phyloP scores from a whole-genome alignment of 2,329 filamentous ascomycete species.

The Cadophora sp. region DNA sequence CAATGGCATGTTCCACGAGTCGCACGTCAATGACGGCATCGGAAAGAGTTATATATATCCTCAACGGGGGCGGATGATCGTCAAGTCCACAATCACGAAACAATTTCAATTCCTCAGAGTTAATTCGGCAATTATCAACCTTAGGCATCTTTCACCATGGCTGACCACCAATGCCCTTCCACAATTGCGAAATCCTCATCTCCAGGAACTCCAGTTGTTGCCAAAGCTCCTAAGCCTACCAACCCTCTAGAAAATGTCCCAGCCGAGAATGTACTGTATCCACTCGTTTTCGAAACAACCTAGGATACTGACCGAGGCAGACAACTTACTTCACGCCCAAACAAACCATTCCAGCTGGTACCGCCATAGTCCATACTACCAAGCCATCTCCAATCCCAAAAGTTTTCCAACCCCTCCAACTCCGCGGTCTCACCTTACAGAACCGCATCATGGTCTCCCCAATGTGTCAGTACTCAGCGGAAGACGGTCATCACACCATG shows the following conservation, averaged over 20 bases:
- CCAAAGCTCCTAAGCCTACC: not conserved
- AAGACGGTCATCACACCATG: slow-evolving; percentile 75
- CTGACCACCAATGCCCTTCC: slow-evolving; percentile 12
- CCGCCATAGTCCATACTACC: slow-evolving; percentile 45
- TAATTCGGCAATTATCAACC: not conserved
- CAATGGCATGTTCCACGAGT: not conserved
- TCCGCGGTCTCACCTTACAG: slow-evolving; percentile 59
- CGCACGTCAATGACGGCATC: not conserved
- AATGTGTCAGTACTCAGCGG: slow-evolving; percentile 69
- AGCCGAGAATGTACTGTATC: not conserved
- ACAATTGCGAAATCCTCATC: slow-evolving; percentile 3
- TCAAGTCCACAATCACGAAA: not conserved
- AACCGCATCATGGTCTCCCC: slow-evolving; percentile 69
- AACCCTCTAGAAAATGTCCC: slow-evolving; percentile 14
- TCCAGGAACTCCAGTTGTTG: not conserved
- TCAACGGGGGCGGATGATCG: not conserved
- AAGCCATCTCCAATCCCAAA: slow-evolving; percentile 57
- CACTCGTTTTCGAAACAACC: not conserved
- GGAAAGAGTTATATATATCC: slow-evolving; percentile 5
- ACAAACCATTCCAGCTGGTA: slow-evolving; percentile 52
- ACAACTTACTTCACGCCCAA: slow-evolving; percentile 53
- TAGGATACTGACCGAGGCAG: not conserved
- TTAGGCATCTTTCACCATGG: not conserved
- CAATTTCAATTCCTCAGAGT: too few species aligned
- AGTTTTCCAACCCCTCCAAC: slow-evolving; percentile 48